Conservation (phyloP, 2,329 filamentous ascomycete genomes). For the Thelonectria olida region DNA sequence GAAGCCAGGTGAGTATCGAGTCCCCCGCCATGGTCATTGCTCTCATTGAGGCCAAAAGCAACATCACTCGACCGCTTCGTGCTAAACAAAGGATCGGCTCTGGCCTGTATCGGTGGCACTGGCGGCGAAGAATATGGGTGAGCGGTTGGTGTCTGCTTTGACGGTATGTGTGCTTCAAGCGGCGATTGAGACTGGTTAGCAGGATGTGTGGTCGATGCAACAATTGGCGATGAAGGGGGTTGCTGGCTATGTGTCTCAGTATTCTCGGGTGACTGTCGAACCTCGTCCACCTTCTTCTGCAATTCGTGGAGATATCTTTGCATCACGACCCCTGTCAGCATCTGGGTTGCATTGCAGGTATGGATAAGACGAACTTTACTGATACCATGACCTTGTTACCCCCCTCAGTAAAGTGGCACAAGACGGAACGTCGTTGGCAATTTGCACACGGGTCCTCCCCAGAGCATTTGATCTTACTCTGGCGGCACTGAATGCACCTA, state of each 20-base stretch:
- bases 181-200: slow-evolving; percentile 28
- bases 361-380: slow-evolving; percentile 40
- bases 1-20: slow-evolving; percentile 22
- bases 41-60: slow-evolving; percentile 20
- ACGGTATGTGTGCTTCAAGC: slow-evolving; percentile 6
- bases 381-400: slow-evolving; percentile 43
- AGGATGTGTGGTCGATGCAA: slow-evolving; percentile 13
- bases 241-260: not conserved
- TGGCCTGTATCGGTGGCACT: slow-evolving; percentile 11
- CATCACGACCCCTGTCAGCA: slow-evolving; percentile 13
- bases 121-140: slow-evolving; percentile 23
- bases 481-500: slow-evolving; percentile 44
- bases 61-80: slow-evolving; percentile 25
- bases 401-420: slow-evolving; percentile 44
- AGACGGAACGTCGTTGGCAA: slow-evolving; percentile 41
- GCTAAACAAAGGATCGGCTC: not conserved
- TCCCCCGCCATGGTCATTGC: slow-evolving; percentile 5
- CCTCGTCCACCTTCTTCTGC: slow-evolving; percentile 32
- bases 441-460: slow-evolving; percentile 46
- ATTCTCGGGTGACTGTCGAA: slow-evolving; percentile 19
- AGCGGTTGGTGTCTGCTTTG: not conserved
- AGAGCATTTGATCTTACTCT: slow-evolving; percentile 49
- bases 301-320: slow-evolving; percentile 39
- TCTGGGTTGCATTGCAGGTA: not conserved
- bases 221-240: slow-evolving; percentile 23